Evolutionary conservation across 1,284 basidiomycete species (phyloP).

Genomic region (Rhodotorula sp.): DNA sequence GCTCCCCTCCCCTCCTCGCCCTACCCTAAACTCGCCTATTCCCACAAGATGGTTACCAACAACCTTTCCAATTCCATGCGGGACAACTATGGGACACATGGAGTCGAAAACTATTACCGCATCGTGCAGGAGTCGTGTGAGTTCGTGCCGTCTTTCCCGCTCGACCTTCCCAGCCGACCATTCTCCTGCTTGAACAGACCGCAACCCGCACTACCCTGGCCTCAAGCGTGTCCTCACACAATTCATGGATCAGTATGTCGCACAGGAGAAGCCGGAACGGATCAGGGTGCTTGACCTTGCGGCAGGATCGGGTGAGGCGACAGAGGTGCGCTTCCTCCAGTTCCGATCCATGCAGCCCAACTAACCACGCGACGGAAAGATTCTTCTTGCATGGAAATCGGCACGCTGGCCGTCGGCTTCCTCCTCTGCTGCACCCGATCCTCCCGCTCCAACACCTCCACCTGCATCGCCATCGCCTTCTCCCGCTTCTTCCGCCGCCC

Average conservation of each 20-base stretch:
- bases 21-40: too few species aligned
- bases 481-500: neutral
- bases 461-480: neutral
- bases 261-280: slow-evolving; percentile 48
- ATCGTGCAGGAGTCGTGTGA: slow-evolving; percentile 35
- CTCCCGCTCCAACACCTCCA: neutral
- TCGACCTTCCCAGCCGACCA: neutral
- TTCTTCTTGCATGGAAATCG: slow-evolving; percentile 30
- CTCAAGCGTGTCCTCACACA: slow-evolving; percentile 58
- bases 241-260: slow-evolving; percentile 55
- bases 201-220: slow-evolving; percentile 71
- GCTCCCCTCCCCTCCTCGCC: neutral
- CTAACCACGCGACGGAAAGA: neutral
- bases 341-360: neutral
- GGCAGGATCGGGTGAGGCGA: slow-evolving; percentile 53
- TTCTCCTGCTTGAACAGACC: slow-evolving; percentile 49
- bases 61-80: slow-evolving; percentile 60
- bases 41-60: neutral
- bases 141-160: neutral
- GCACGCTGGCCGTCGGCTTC: slow-evolving; percentile 19
- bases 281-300: slow-evolving; percentile 59
- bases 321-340: slow-evolving; percentile 48
- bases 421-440: neutral
- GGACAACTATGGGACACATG: slow-evolving; percentile 66
- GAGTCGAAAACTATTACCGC: slow-evolving; percentile 62